Evolutionary conservation across 176 grass and related monocot genomes (phyloP), one percentile per base, ranked within the genome.

Genomic region (Cenchrus purpureus): DNA sequence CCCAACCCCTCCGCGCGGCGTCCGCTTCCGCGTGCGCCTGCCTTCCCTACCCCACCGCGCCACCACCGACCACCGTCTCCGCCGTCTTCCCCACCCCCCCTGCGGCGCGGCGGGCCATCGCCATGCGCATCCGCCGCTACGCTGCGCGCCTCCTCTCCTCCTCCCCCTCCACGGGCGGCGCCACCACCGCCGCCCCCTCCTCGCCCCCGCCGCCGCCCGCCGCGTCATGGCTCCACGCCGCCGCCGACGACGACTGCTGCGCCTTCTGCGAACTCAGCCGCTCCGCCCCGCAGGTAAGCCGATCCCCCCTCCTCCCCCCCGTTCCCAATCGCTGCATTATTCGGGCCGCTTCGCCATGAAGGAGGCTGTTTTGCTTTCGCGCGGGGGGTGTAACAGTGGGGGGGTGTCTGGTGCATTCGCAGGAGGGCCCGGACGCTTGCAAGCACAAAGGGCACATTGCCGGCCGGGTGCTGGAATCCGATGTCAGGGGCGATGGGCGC

Each of bases 111-210:
- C 50, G 5, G 69, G 12, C 61, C 20, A 6, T 1, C 43, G 70
- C 81, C 89, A 91, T 91, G 89, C 89, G 89, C 85, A 91, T 91
- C 85, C 89, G 89, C 55, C 85, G 89, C 22, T 84, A 91, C 85
- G 89, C 89, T 46, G 89, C 89, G 45, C 84, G 85, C 63, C 89
- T 91, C 81, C 89, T 91, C 75, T 77, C 89, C 20, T 28, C 79
- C 71, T 8, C 70, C 25, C 25, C 25, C 65, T 66, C 83, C 10
- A 3, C 81, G 0, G 16, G 4, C 70, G 0, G 79, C 51, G 2
- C 83, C 45, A 5, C 69, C 67, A 0, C 83, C 54, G 1, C 76
- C 42, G 4, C 76, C 49, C 2, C 81, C 11, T 43, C 79, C 74
- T 53, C 84, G 25, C 45, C 81, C 12, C 81, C 76, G 44, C 76